These are phyloP conservation scores for Teunomyces cretensis DNA, from an alignment of 805 yeast genomes.

Conservation along the genomic window DNA sequence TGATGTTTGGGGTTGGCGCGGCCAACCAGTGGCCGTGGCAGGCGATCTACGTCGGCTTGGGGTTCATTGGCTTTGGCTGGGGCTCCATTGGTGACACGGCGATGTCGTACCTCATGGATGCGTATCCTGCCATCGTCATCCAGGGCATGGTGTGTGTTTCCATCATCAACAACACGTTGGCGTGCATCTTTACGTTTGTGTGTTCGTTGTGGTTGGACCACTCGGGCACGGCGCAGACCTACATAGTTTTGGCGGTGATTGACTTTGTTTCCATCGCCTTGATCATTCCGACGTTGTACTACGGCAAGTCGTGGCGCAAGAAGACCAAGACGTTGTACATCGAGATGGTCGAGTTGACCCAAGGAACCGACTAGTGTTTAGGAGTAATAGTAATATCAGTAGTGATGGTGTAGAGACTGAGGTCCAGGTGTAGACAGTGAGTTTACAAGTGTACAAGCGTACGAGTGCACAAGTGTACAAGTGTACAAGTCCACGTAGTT, in stretches of 20 bases:
- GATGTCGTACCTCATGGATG: slow-evolving; percentile 39
- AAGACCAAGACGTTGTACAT: slow-evolving; percentile 25
- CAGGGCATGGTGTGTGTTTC: slow-evolving; percentile 42
- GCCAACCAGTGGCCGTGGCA: slow-evolving; percentile 38
- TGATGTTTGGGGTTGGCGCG: slow-evolving; percentile 39
- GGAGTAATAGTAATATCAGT: neutral
- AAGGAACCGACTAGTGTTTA: slow-evolving; percentile 9
- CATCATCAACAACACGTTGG: slow-evolving; percentile 37
- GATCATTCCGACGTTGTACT: slow-evolving; percentile 30
- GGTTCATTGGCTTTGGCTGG: slow-evolving; percentile 37
- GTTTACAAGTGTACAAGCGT: too few relatives aligned
- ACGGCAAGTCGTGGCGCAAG: slow-evolving; percentile 33
- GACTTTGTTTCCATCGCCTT: slow-evolving; percentile 33
- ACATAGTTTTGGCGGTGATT: slow-evolving; percentile 34
- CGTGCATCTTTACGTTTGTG: slow-evolving; percentile 38
- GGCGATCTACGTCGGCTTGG: slow-evolving; percentile 38
- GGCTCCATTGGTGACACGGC: slow-evolving; percentile 41
- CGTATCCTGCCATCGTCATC: slow-evolving; percentile 41
- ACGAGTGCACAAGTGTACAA: too few relatives aligned
- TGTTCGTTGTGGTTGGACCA: slow-evolving; percentile 40
- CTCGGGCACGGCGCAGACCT: slow-evolving; percentile 37
- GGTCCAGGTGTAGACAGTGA: too few relatives aligned
- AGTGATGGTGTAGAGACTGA: too few relatives aligned
- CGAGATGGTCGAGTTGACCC: slow-evolving; percentile 14
- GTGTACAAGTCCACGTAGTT: too few relatives aligned